Evolutionary conservation across 225 moss, liverwort and hornwort genomes (phyloP).

Genomic region (Climacium dendroides): DNA sequence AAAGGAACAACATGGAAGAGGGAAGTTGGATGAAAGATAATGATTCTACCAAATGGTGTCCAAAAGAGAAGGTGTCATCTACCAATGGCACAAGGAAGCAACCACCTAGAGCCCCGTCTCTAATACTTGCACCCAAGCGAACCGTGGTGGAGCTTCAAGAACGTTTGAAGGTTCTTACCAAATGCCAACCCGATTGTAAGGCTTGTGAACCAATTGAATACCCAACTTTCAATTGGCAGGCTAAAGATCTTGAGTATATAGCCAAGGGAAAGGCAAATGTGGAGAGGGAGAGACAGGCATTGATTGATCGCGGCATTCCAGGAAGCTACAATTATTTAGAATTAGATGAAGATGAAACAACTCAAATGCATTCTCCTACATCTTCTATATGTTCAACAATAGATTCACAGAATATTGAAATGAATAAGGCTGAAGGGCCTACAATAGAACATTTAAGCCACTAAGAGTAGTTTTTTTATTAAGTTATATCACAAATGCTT

Average conservation of each 20-base stretch:
- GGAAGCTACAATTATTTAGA: neutral
- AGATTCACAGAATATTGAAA: neutral
- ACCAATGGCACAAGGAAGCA: neutral
- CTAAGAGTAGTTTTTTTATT: too few species aligned
- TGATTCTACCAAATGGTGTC: rapidly evolving
- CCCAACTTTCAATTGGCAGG: neutral
- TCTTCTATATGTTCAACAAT: too few species aligned
- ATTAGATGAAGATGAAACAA: too few species aligned
- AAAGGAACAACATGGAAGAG: neutral
- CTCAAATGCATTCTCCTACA: neutral
- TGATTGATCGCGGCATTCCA: neutral
- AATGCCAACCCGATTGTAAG: neutral
- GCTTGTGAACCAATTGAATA: neutral
- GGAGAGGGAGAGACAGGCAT: neutral
- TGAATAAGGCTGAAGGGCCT: neutral
- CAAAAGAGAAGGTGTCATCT: neutral
- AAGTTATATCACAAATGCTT: too few species aligned
- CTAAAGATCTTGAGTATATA: neutral
- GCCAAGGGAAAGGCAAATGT: neutral
- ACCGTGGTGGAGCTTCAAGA: neutral
- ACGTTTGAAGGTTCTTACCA: neutral
- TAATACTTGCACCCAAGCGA: neutral
- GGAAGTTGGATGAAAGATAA: neutral
- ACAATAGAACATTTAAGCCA: neutral
- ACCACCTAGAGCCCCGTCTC: neutral